phyloP scores from a whole-genome alignment of 495 filamentous ascomycete genomes.

The Neurospora hispaniola region DNA sequence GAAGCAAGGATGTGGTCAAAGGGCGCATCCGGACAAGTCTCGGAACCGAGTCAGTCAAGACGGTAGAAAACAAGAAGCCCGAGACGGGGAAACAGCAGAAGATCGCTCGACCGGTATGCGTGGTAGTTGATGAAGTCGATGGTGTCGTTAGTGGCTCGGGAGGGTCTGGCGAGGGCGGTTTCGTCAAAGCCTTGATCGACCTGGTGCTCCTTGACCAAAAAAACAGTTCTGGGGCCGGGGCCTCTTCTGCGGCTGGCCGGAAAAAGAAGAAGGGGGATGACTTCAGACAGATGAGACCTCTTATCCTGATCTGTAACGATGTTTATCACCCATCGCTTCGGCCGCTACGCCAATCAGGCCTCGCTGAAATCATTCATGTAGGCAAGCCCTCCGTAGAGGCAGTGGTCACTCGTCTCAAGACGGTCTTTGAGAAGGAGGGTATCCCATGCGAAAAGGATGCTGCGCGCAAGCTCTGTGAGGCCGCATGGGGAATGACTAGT shows the following conservation, averaged over 20 bases:
- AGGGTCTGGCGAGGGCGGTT: conserved; percentile 63
- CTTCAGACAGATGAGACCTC: conserved; percentile 74
- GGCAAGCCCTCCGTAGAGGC: conserved; percentile 80
- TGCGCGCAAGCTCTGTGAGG: conserved; percentile 80
- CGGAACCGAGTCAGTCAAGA: conserved; percentile 85
- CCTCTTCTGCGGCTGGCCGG: conserved; percentile 14
- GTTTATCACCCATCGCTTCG: conserved; percentile 87
- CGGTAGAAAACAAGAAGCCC: conserved; percentile 54
- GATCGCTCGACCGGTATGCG: conserved; percentile 77
- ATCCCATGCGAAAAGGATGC: conserved; percentile 79
- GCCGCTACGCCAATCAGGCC: conserved; percentile 64
- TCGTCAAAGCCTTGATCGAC: conserved; percentile 90
- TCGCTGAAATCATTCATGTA: conserved; percentile 87
- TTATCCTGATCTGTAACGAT: conserved; percentile 95
- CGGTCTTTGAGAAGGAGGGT: conserved; percentile 76
- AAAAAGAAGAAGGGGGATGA: conserved; percentile 60
- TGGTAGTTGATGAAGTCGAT: conserved; percentile 94
- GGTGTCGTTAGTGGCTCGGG: conserved; percentile 76
- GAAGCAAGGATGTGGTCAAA: conserved; percentile 70
- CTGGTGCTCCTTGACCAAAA: conserved; percentile 76
- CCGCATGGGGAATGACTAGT: conserved; percentile 74
- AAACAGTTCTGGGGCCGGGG: conserved; percentile 45
- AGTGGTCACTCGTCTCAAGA: conserved; percentile 71
- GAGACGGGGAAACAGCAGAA: conserved; percentile 50
- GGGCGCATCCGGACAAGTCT: conserved; percentile 79